These are phyloP conservation scores for Cyanodermella asteris DNA, from an alignment of 2,329 filamentous ascomycete species.

Conservation along the genomic window DNA sequence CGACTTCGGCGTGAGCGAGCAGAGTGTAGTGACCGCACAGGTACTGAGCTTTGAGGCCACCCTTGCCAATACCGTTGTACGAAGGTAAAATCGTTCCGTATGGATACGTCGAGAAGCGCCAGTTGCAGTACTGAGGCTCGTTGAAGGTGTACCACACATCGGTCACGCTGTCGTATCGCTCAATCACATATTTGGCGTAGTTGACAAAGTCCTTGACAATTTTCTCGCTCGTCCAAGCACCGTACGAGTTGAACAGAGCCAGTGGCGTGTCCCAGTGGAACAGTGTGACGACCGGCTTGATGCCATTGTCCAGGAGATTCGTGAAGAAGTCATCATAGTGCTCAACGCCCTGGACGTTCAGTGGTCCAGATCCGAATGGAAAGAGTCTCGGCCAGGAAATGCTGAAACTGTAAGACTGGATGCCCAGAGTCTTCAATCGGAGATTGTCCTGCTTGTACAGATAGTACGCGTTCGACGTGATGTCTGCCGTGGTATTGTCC, in stretches of 20 bases:
- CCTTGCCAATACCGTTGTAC: slow-evolving; percentile 20
- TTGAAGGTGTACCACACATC: slow-evolving; percentile 21
- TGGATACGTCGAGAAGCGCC: slow-evolving; percentile 24
- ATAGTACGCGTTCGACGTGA: too few species aligned
- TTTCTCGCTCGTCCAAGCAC: slow-evolving; percentile 17
- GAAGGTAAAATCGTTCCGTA: slow-evolving; percentile 23
- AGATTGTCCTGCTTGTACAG: too few species aligned
- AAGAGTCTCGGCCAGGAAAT: slow-evolving; percentile 19
- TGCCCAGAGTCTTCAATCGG: slow-evolving; percentile 11
- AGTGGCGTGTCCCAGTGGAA: slow-evolving; percentile 23
- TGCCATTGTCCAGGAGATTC: slow-evolving; percentile 15
- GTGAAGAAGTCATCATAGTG: slow-evolving; percentile 20
- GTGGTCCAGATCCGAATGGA: slow-evolving; percentile 16
- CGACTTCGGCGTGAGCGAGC: slow-evolving; percentile 21
- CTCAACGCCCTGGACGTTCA: slow-evolving; percentile 15
- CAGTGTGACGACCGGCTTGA: slow-evolving; percentile 16
- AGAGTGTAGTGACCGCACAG: slow-evolving; percentile 23
- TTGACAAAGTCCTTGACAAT: slow-evolving; percentile 21
- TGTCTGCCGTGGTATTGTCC: too few species aligned
- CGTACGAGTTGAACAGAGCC: slow-evolving; percentile 20
- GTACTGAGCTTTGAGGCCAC: slow-evolving; percentile 19
- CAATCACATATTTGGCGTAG: slow-evolving; percentile 21
- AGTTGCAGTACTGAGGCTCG: slow-evolving; percentile 25
- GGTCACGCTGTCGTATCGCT: slow-evolving; percentile 18
- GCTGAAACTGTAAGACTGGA: slow-evolving; percentile 15